Evolutionary conservation across 495 filamentous ascomycete genomes (phyloP), one percentile per base, ranked within the genome.

Genomic region (Hypoxylon crocopeplum): DNA sequence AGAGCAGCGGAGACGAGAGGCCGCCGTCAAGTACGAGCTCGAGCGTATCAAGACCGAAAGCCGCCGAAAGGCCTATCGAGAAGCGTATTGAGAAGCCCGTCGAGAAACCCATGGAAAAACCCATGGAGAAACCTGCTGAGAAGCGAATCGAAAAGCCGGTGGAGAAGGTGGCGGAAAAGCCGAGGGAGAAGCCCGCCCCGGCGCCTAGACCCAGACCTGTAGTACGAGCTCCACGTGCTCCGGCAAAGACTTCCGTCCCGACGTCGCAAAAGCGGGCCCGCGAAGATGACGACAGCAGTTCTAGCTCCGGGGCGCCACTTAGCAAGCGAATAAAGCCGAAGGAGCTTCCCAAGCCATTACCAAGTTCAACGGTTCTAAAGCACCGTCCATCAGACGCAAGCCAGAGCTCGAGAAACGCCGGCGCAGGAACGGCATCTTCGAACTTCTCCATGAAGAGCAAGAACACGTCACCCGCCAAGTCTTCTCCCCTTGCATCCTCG

Each of bases 401-500:
- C 59, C 76, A 75, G 25, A 70, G 73, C 47, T 76, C 77, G 12
- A 71, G 73, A 25, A 69, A 58, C 3, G 71, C 71, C 7, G 53
- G 46, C 25, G 38, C 36, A 15, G 72, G 65, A 7, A 46, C 56
- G 2, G 33, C 40, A 3, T 73, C 67, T 20, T 77, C 72, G 4
- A 74, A 64, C 6, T 58, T 60, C 1, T 66, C 66, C 0, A 53
- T 55, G 55, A 77, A 74, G 60, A 70, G 63, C 56, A 81, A 80
- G 75, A 77, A 74, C 53, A 78, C 70, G 6, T 88, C 86, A 2
- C 86, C 86, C 1, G 78, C 81, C 51, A 93, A 92, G 59, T 89
- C 88, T 0, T 91, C 89, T 4, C 87, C 88, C 2, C 79, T 91
- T 30, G 87, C 84, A 19, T 85, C 86, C 2, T 91, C 88, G n/a